These are phyloP conservation scores for Vickermania spadyakhi DNA, from an alignment of 208 protist species.

Conservation along the genomic window DNA sequence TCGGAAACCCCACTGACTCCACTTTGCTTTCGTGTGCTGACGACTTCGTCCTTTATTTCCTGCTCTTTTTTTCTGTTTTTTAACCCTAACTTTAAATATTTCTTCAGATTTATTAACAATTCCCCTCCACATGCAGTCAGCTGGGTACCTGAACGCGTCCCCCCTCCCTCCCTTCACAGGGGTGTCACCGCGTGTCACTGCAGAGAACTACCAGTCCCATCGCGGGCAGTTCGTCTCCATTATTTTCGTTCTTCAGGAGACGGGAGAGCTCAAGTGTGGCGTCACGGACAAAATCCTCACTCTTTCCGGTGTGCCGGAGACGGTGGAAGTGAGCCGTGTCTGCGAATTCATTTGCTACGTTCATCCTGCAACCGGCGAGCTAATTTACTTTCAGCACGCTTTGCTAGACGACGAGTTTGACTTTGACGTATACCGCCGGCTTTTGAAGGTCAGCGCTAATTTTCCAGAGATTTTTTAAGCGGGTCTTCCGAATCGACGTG, in stretches of 20 bases:
- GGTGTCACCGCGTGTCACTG: constrained; percentile 77
- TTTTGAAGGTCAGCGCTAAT: constrained; percentile 67
- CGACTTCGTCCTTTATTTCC: too few relatives aligned
- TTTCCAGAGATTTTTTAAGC: constrained; percentile 80
- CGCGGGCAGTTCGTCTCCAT: constrained; percentile 84
- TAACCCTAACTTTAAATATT: too few relatives aligned
- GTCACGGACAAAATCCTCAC: constrained; percentile 48
- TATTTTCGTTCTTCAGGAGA: constrained; percentile 65
- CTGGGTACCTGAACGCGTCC: constrained; percentile 13
- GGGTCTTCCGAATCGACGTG: too few relatives aligned
- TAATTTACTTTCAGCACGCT: constrained; percentile 77
- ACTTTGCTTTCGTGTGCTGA: too few relatives aligned
- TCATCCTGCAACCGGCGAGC: constrained; percentile 51
- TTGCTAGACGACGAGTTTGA: constrained; percentile 88
- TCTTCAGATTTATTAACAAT: too few relatives aligned
- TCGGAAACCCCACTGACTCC: too few relatives aligned
- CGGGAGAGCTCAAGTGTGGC: constrained; percentile 60
- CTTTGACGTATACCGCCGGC: constrained; percentile 76
- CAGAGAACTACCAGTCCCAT: constrained; percentile 44
- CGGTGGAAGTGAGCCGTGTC: constrained; percentile 73
- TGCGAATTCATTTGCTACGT: constrained; percentile 90
- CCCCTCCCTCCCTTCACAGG: constrained; percentile 70
- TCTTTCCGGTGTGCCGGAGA: constrained; percentile 53
- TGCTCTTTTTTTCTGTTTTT: too few relatives aligned
- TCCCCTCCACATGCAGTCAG: too few relatives aligned